These are phyloP conservation scores for Citrus cavaleriei DNA, from an alignment of 345 rosid genomes.

Conservation along the genomic window DNA sequence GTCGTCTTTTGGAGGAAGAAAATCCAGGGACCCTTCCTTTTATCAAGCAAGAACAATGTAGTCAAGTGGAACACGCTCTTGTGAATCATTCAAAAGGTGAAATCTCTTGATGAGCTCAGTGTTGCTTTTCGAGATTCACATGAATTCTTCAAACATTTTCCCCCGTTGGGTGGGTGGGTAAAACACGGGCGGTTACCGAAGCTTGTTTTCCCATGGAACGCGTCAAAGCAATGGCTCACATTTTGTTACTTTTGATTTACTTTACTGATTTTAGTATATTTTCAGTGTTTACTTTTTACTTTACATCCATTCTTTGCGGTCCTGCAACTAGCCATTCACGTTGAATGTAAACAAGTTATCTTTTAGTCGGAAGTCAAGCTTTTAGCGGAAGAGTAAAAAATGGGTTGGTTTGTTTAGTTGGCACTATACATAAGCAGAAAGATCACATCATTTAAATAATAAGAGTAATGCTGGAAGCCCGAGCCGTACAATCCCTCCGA, in stretches of 20 bases:
- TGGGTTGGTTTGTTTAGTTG: no score
- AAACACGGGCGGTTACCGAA: no score
- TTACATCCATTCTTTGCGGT: neutral
- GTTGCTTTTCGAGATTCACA: neutral
- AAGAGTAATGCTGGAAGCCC: neutral
- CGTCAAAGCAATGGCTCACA: neutral
- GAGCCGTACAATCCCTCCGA: no score
- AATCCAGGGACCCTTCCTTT: conserved; percentile 71
- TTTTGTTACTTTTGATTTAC: neutral
- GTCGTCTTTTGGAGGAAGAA: conserved; percentile 61
- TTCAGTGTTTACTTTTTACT: neutral
- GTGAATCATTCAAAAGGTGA: conserved; percentile 32
- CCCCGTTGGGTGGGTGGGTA: no score
- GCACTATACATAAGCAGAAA: no score
- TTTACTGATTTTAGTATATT: neutral
- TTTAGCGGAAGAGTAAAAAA: neutral
- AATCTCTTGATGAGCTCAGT: conserved; percentile 8
- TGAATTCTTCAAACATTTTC: neutral
- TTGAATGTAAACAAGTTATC: neutral
- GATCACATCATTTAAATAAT: neutral
- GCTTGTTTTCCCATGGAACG: neutral
- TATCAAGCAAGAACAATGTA: conserved; percentile 24
- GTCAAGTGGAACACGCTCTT: conserved; percentile 39
- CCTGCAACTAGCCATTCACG: neutral
- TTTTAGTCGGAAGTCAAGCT: neutral